phyloP scores from a whole-genome alignment of 2,329 filamentous ascomycete species.

The Cladosporium austrohemisphaericum region DNA sequence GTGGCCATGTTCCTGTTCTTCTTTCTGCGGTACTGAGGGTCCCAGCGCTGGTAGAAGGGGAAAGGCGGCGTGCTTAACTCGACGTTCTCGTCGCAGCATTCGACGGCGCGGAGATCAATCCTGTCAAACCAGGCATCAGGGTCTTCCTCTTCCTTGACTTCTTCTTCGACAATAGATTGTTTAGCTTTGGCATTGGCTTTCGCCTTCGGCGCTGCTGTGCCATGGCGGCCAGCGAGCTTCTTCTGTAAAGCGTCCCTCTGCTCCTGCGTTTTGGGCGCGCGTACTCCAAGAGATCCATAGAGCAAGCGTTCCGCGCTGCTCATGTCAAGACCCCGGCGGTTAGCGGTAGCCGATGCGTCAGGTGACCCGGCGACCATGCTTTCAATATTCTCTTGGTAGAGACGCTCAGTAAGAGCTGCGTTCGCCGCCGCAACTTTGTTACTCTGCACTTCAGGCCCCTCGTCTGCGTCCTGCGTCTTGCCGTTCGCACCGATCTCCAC shows the following conservation, averaged over 20 bases:
- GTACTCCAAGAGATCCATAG: constrained; percentile 68
- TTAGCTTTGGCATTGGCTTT: constrained; percentile 9
- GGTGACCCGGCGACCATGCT: background rate
- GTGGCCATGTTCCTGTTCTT: constrained; percentile 28
- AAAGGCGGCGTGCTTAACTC: constrained; percentile 75
- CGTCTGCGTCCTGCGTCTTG: constrained; percentile 19
- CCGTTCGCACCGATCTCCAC: constrained; percentile 41
- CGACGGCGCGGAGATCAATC: constrained; percentile 73
- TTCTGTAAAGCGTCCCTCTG: constrained; percentile 63
- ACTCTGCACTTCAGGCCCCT: constrained; percentile 23
- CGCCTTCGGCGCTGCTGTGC: constrained; percentile 2
- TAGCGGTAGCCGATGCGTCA: background rate
- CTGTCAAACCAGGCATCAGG: constrained; percentile 62
- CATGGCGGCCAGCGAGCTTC: constrained; percentile 40
- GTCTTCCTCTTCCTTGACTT: constrained; percentile 14
- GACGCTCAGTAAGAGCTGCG: background rate
- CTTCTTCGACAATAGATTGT: constrained; percentile 20
- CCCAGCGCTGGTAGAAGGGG: constrained; percentile 82
- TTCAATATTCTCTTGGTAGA: background rate
- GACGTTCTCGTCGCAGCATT: constrained; percentile 71
- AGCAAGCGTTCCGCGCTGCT: constrained; percentile 64
- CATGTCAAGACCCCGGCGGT: constrained; percentile 48
- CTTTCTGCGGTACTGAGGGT: constrained; percentile 58
- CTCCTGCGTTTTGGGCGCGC: constrained; percentile 62
- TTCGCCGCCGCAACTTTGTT: constrained; percentile 4